These are phyloP conservation scores for Colletotrichum cordylinicola DNA, from an alignment of 2,329 filamentous ascomycete species.

Conservation along the genomic window DNA sequence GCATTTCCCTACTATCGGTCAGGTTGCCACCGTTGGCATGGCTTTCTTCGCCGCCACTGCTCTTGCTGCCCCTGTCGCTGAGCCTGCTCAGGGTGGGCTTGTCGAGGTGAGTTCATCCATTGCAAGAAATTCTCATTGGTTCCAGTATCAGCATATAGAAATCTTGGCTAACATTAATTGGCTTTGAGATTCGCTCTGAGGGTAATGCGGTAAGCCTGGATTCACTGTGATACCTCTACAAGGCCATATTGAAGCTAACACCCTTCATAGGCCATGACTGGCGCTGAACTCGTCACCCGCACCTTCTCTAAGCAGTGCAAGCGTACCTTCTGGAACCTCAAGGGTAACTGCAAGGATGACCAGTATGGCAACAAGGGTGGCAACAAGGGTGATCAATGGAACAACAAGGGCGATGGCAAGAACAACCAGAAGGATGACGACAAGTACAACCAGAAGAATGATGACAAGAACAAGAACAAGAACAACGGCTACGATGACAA, in stretches of 20 bases:
- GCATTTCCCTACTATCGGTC: conserved; percentile 14
- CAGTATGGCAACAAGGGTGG: not conserved
- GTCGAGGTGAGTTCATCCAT: not conserved
- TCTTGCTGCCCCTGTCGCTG: conserved; percentile 4
- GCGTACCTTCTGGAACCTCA: conserved; percentile 2
- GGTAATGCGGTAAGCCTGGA: not conserved
- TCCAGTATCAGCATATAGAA: not conserved
- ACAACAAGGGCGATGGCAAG: not conserved
- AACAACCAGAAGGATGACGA: not conserved
- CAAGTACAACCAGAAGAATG: not conserved
- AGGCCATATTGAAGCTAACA: not conserved
- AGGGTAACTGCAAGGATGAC: not conserved
- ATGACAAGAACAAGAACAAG: not conserved
- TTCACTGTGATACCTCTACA: not conserved
- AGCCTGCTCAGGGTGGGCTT: not conserved
- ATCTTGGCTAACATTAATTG: not conserved
- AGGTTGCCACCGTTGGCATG: conserved; percentile 17
- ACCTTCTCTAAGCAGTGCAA: not conserved
- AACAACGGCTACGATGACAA: not conserved
- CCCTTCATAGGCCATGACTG: not conserved
- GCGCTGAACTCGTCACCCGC: not conserved
- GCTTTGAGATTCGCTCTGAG: not conserved
- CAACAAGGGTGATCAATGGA: not conserved
- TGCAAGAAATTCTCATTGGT: not conserved
- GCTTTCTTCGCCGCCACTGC: conserved; percentile 11